Evolutionary conservation across 2,329 filamentous ascomycete species (phyloP), one percentile per base, ranked within the genome.

Genomic region (Trichoderma atrobrunneum): DNA sequence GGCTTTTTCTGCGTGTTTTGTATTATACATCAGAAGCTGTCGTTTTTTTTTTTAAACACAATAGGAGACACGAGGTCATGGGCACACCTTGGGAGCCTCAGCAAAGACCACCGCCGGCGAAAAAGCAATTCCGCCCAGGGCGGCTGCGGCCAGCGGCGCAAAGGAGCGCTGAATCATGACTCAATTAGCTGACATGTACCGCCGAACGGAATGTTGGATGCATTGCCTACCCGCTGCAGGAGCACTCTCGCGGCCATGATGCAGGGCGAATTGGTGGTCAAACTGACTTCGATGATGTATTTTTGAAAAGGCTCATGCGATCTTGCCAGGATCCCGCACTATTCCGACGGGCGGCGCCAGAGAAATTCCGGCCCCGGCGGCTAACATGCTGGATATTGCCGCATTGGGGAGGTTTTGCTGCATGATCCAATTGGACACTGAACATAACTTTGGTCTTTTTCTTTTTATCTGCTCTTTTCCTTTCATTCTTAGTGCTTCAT

Each of bases 211-310:
- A 73, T 66, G 68, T 39, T 4, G n/a, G 14, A 30, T 48, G 24
- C 39, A 63, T 16, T 11, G 60, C 83, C 80, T 79, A 89, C 87
- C 85, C 84, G 85, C 81, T 85, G 85, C 78, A 89, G 82, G 81
- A 89, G 82, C 82, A 88, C 83, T 88, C 87, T 86, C 78, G 87
- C 85, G 83, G 87, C 87, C 87, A 89, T 89, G 80, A 80, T 85
- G 79, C 78, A 80, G 82, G 48, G 84, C 84, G 86, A 85, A 87
- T 85, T 34, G 84, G 82, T 34, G 32, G 57, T 34, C 10, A 6
- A 34, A 14, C 7, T n/a, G 32, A 21, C 70, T 75, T 78, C 73
- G 75, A 73, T 63, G 75, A 73, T 61, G 75, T 75, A 59, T 67
- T 67, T 67, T 59, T 67, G 51, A 59, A 67, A 67, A 67, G 73